These are phyloP conservation scores for Xylariomycetidae sp. DNA, from an alignment of 2,329 filamentous ascomycete genomes.

Conservation along the genomic window DNA sequence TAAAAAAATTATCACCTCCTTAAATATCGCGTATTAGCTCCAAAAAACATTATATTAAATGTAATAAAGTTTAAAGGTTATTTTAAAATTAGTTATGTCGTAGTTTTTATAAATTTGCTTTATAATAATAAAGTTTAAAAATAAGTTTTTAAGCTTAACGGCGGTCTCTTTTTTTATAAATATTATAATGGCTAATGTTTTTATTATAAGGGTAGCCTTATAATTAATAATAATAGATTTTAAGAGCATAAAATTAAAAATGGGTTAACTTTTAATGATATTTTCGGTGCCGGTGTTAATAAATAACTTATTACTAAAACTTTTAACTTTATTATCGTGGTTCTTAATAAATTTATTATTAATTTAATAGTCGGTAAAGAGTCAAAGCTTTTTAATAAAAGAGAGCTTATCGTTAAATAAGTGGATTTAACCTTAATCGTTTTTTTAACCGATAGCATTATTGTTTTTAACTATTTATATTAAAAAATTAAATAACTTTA, in stretches of 20 bases:
- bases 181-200: not conserved
- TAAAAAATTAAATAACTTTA: too few relatives aligned
- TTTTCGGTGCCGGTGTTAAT: too few relatives aligned
- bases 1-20: slow-evolving; percentile 4
- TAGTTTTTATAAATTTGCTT: slow-evolving; percentile 3
- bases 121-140: slow-evolving; percentile 3
- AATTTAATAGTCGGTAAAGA: too few relatives aligned
- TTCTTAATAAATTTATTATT: too few relatives aligned
- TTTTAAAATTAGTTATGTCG: slow-evolving; percentile 4
- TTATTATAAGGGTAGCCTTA: not conserved
- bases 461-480: too few relatives aligned
- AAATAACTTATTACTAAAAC: too few relatives aligned
- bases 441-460: too few relatives aligned
- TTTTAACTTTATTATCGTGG: too few relatives aligned
- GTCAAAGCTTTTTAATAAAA: too few relatives aligned
- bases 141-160: slow-evolving; percentile 2
- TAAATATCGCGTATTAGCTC: slow-evolving; percentile 2
- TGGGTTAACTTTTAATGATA: not conserved
- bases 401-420: too few relatives aligned
- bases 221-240: slow-evolving; percentile 1
- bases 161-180: slow-evolving; percentile 3
- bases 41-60: slow-evolving; percentile 3
- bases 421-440: too few relatives aligned
- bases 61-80: slow-evolving; percentile 4
- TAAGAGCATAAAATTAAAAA: not conserved